These are phyloP conservation scores for Botrytis fabae DNA, from an alignment of 2,329 filamentous ascomycete genomes.

Conservation along the genomic window DNA sequence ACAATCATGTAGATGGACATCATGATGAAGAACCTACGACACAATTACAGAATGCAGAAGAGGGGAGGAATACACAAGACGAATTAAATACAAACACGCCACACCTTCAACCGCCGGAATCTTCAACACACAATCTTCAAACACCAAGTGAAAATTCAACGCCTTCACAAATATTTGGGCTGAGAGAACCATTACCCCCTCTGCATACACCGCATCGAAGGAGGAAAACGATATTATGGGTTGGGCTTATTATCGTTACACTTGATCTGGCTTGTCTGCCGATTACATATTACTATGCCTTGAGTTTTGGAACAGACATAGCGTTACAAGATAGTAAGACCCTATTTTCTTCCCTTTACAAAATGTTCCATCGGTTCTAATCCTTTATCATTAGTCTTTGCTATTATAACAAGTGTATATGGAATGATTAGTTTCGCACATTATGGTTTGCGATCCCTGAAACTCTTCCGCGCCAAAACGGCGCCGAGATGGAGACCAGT, in stretches of 20 bases:
- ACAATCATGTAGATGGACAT: neutral
- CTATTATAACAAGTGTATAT: conserved; percentile 35
- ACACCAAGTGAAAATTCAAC: conserved; percentile 10
- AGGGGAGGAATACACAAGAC: neutral
- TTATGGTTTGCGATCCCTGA: conserved; percentile 34
- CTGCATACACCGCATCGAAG: conserved; percentile 35
- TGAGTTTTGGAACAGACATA: conserved; percentile 34
- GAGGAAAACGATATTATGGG: conserved; percentile 27
- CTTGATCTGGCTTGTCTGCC: conserved; percentile 35
- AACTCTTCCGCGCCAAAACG: conserved; percentile 31
- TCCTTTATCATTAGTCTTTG: conserved; percentile 30
- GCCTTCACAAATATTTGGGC: conserved; percentile 15
- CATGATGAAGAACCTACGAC: neutral
- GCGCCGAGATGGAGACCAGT: conserved; percentile 33
- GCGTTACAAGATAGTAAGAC: conserved; percentile 33
- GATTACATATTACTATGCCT: conserved; percentile 36
- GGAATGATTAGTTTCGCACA: conserved; percentile 37
- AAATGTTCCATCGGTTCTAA: conserved; percentile 8
- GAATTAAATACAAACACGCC: neutral
- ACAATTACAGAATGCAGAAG: conserved; percentile 2
- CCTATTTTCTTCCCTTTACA: neutral
- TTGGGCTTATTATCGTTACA: conserved; percentile 28
- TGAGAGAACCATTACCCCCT: conserved; percentile 29
- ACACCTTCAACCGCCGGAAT: neutral
- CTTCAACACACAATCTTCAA: neutral